Evolutionary conservation across 441 rosid genomes (phyloP).

Genomic region (Populus hybrid): DNA sequence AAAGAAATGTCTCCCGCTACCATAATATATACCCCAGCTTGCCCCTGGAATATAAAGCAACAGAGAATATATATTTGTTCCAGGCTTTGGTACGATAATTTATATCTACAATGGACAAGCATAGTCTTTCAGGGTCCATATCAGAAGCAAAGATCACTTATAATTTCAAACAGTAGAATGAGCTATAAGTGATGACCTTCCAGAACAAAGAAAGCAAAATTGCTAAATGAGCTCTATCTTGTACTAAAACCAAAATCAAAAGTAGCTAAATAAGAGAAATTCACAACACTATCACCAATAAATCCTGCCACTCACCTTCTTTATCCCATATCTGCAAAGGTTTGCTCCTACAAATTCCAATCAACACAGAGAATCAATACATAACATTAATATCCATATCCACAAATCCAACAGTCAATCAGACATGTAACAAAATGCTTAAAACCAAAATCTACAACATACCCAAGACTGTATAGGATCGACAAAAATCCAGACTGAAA

Average conservation of each 20-base stretch:
- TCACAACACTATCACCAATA: not conserved
- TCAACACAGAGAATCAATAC: not conserved
- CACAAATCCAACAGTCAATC: not conserved
- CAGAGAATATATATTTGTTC: not conserved
- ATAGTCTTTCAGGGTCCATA: not conserved
- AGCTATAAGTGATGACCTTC: not conserved
- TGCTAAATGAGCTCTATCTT: not conserved
- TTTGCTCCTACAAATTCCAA: constrained; percentile 61
- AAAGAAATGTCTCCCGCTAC: not conserved
- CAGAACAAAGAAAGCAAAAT: not conserved
- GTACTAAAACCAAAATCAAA: not conserved
- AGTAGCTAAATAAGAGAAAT: not conserved
- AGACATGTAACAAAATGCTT: not conserved
- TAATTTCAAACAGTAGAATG: not conserved
- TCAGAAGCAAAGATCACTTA: not conserved
- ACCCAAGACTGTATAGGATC: constrained; percentile 93
- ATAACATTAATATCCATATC: not conserved
- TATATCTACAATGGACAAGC: not conserved
- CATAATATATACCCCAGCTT: not conserved
- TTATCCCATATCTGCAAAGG: constrained; percentile 98
- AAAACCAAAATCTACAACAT: not conserved
- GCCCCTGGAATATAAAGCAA: not conserved
- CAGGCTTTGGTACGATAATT: not conserved
- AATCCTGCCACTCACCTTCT: constrained; percentile 54
- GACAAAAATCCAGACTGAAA: constrained; percentile 96